Percentiles rank a stretch among this genome's conserved stretches.
Evolutionary conservation across 768 basidiomycete species (phyloP).

Genomic region (Rhodotorula toruloides): DNA sequence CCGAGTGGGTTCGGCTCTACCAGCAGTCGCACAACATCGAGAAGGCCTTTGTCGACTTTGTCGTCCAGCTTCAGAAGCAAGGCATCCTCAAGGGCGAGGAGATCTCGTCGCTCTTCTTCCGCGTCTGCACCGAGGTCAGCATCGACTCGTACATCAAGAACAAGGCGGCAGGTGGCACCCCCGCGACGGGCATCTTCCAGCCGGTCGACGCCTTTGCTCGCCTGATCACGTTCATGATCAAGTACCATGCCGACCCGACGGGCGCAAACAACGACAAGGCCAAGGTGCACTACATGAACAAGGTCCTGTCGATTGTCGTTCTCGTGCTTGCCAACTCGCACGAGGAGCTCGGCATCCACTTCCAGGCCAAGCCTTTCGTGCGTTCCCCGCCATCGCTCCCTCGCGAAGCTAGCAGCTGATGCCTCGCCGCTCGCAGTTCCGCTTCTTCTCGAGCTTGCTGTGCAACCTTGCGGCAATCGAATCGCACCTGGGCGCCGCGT

Average conservation of each 20-base stretch:
- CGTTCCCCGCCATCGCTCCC: too few relatives aligned
- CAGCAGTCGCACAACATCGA: slow-evolving; percentile 84
- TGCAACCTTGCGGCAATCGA: slow-evolving; percentile 87
- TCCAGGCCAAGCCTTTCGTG: slow-evolving; percentile 95
- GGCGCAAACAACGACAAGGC: slow-evolving; percentile 89
- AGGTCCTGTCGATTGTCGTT: slow-evolving; percentile 94
- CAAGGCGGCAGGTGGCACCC: slow-evolving; percentile 48
- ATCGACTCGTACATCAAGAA: slow-evolving; percentile 68
- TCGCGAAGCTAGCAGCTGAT: too few relatives aligned
- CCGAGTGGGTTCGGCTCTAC: slow-evolving; percentile 87
- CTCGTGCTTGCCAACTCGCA: slow-evolving; percentile 90
- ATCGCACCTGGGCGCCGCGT: slow-evolving; percentile 74
- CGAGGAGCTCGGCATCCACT: slow-evolving; percentile 82
- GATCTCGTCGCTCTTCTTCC: slow-evolving; percentile 94
- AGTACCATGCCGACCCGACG: slow-evolving; percentile 91
- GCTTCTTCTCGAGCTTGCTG: slow-evolving; percentile 94
- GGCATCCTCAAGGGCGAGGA: slow-evolving; percentile 95
- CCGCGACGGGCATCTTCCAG: slow-evolving; percentile 75
- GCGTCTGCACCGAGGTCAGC: slow-evolving; percentile 91
- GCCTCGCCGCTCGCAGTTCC: too few relatives aligned
- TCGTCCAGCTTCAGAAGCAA: slow-evolving; percentile 93
- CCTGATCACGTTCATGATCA: slow-evolving; percentile 94
- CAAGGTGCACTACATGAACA: slow-evolving; percentile 92
- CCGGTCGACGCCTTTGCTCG: slow-evolving; percentile 92
- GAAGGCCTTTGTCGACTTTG: slow-evolving; percentile 91